Conservation (phyloP, 2,329 filamentous ascomycete species). For the Amauroascus niger region DNA sequence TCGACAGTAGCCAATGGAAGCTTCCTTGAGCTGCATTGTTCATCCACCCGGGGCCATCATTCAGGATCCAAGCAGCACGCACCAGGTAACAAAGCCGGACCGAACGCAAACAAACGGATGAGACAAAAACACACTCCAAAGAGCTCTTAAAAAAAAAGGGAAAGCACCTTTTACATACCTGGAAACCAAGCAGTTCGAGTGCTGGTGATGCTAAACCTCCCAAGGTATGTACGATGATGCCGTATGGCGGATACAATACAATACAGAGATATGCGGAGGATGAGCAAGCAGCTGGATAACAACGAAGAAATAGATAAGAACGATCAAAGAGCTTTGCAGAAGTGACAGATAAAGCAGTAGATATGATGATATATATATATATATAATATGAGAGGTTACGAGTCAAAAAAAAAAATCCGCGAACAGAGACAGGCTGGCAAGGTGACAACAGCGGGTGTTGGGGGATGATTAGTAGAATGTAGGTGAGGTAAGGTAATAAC, state of each 20-base stretch:
- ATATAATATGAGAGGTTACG: too few species aligned
- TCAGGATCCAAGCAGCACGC: background rate
- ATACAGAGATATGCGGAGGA: background rate
- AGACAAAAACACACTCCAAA: background rate
- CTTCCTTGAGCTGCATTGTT: background rate
- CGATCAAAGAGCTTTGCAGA: background rate
- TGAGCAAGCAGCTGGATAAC: background rate
- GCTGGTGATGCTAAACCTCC: background rate
- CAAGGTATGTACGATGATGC: background rate
- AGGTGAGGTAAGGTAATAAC: conserved; percentile 8
- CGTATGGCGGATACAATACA: conserved; percentile 8
- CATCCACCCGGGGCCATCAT: background rate
- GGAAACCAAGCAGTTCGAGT: background rate
- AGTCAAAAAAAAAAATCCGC: background rate
- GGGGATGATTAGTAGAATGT: background rate
- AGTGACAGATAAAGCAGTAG: background rate
- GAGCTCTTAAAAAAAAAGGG: background rate
- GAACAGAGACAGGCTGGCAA: background rate
- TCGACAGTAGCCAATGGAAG: background rate
- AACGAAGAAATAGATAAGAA: background rate
- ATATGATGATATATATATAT: background rate
- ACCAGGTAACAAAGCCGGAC: background rate
- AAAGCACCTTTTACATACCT: background rate
- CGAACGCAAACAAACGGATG: background rate
- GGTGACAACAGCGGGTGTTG: background rate